A percentile compares a stretch with the other conserved stretches of the same genome.
phyloP scores from a whole-genome alignment of 352 stramenopile species.

The Phytophthora cactorum region DNA sequence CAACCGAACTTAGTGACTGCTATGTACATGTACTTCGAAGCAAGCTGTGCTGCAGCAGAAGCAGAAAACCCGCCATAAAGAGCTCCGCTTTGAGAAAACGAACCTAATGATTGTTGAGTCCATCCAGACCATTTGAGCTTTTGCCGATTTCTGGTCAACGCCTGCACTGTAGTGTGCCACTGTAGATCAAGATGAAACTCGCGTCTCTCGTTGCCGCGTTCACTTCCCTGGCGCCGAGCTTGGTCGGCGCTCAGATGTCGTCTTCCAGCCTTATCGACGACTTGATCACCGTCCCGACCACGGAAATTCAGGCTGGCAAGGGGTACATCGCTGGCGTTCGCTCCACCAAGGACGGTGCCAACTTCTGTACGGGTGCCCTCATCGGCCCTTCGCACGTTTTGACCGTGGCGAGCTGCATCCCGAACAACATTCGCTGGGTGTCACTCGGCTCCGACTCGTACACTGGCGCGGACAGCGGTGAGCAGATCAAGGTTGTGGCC shows the following conservation, averaged over 20 bases:
- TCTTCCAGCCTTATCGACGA: constrained; percentile 20
- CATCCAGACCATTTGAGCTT: constrained; percentile 36
- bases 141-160: constrained; percentile 14
- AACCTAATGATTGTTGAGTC: constrained; percentile 18
- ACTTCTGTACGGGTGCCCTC: constrained; percentile 44
- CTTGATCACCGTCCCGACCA: constrained; percentile 21
- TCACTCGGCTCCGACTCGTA: constrained; percentile 56
- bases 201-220: constrained; percentile 12
- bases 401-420: constrained; percentile 49
- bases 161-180: not conserved
- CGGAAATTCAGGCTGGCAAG: constrained; percentile 40
- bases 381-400: constrained; percentile 54
- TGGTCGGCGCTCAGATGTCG: constrained; percentile 8
- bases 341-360: constrained; percentile 28
- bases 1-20: constrained; percentile 30
- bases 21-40: not conserved
- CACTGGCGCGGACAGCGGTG: constrained; percentile 42
- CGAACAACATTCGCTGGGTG: constrained; percentile 52
- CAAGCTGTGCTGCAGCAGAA: not conserved
- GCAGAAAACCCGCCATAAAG: not conserved
- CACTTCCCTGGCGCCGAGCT: constrained; percentile 9
- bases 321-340: constrained; percentile 48
- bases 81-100: constrained; percentile 8
- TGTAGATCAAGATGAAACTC: constrained; percentile 27
- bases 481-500: constrained; percentile 55